phyloP scores from a whole-genome alignment of 305 asterid species.

The Withania somnifera region DNA sequence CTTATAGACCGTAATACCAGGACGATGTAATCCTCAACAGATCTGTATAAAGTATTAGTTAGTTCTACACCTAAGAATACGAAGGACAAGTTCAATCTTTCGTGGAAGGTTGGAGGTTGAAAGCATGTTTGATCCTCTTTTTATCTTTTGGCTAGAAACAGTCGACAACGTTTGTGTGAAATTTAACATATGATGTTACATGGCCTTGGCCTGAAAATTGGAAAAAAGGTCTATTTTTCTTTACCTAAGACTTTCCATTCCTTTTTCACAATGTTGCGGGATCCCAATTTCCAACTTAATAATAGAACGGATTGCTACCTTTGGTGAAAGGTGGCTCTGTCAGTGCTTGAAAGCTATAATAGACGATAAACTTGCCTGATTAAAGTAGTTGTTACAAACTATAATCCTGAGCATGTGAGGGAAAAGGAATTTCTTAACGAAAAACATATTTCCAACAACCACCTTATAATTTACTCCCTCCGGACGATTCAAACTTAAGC shows the following conservation, averaged over 20 bases:
- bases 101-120: background rate
- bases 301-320: too few relatives aligned
- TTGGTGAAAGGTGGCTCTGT: too few relatives aligned
- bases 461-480: background rate
- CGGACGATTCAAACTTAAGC: too few relatives aligned
- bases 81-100: background rate
- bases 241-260: too few relatives aligned
- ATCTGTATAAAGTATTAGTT: background rate
- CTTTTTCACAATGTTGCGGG: background rate
- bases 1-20: background rate
- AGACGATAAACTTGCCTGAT: too few relatives aligned
- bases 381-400: background rate
- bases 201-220: background rate
- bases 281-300: background rate
- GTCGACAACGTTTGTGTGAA: background rate
- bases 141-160: background rate
- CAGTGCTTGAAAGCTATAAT: too few relatives aligned
- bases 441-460: background rate
- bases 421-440: background rate
- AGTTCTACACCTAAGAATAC: background rate
- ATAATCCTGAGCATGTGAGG: background rate
- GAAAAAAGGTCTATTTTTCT: too few relatives aligned
- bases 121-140: background rate
- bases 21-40: background rate
- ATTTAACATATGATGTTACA: background rate